Base-by-base conservation (phyloP, 495 filamentous ascomycete genomes). In the Cryomyces antarcticus region DNA sequence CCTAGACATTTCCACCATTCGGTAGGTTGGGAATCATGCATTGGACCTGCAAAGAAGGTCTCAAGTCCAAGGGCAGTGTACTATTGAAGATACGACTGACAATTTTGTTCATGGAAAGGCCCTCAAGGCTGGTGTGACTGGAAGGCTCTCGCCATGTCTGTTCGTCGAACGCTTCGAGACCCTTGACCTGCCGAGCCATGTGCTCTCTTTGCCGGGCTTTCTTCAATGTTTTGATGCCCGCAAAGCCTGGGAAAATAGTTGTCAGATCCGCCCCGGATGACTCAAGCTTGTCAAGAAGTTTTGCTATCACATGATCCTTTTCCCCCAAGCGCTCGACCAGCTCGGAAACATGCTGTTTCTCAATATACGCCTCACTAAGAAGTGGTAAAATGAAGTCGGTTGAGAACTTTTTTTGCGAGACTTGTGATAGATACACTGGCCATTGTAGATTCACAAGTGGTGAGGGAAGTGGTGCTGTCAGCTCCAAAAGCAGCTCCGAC, bases 281-380 rank as follows among this genome's bases (percentile, higher is more conserved):
- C 41, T 57, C 55, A 30, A 57, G 39, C 10, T 49, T 42, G 39
- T 57, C 55, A 0, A 52, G 41, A 27, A 57, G 42, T 44, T 56
- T 57, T 2, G 46, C 48, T 30, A 57, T 56, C 5, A 56, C 45
- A 7, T 50, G 47, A 31, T 57, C 55, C 34, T 56, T 57, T 4
- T 49, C 48, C 24, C 35, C 31, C n/a, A 57, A 36, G 36, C 46
- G 38, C 13, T 43, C 31, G 31, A 53, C 12, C 6, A 57, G 41
- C 4, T 49, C 37, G 2, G 46, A 10, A 9, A 46, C 33, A 30
- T 52, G 50, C 7, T 33, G 27, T 13, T 46, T 45, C 6, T 42
- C 41, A 7, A 29, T 35, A 12, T 39, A 33, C 5, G 46, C 37
- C 9, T 39, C 39, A 27, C n/a, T 28, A 17, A 53, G 10, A 9